phyloP scores from a whole-genome alignment of 129 eudicot genomes.

The Arctium minus region DNA sequence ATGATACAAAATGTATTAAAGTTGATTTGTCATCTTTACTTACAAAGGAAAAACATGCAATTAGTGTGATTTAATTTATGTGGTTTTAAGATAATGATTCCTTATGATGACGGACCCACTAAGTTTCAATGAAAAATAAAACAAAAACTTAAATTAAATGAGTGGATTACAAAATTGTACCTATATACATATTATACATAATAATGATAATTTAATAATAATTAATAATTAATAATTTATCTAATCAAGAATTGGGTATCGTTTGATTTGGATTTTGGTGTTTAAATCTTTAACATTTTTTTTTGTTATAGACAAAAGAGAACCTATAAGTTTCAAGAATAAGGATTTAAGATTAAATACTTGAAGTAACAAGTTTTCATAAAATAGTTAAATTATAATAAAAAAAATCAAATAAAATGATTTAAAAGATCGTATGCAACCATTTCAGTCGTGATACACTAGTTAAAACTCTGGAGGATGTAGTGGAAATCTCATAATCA shows the following conservation, averaged over 20 bases:
- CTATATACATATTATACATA: background rate
- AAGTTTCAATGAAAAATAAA: background rate
- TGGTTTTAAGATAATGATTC: conserved; percentile 72
- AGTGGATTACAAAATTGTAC: conserved; percentile 2
- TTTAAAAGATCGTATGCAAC: too few species aligned
- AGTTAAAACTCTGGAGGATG: too few species aligned
- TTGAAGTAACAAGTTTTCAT: too few species aligned
- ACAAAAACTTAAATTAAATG: background rate
- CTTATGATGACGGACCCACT: conserved; percentile 41
- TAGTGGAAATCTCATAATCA: too few species aligned
- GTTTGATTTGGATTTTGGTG: background rate
- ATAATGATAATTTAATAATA: background rate
- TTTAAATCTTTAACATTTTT: background rate
- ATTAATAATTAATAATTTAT: background rate
- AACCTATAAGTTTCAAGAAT: too few species aligned
- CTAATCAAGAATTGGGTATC: background rate
- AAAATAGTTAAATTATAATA: too few species aligned
- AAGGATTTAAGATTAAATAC: too few species aligned
- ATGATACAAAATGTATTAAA: conserved; percentile 38
- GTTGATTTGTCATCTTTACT: conserved; percentile 56
- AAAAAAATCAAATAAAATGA: too few species aligned
- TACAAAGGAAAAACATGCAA: conserved; percentile 40
- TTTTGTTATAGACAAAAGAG: too few species aligned
- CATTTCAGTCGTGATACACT: too few species aligned
- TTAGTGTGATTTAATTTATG: conserved; percentile 54